Conservation (phyloP, 495 filamentous ascomycete species). For the Durotheca rogersii region DNA sequence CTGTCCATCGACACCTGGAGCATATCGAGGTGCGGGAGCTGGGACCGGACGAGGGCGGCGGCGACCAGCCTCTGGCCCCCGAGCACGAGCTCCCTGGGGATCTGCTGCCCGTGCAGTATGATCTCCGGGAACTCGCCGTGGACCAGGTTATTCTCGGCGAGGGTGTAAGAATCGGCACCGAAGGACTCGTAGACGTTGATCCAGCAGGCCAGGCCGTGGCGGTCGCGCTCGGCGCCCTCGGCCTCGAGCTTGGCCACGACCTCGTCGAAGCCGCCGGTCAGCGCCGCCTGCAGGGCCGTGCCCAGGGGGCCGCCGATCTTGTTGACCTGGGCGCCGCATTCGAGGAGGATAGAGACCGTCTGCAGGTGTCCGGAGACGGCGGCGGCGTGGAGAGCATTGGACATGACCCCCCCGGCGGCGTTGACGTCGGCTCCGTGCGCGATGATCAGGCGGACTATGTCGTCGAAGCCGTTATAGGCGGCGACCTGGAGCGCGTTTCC, state of each 20-base stretch:
- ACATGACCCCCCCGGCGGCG: background rate
- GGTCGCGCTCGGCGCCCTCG: background rate
- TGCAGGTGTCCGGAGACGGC: background rate
- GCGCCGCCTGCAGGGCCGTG: background rate
- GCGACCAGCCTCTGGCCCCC: background rate
- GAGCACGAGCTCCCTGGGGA: background rate
- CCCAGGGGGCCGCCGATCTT: background rate
- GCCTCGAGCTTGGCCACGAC: background rate
- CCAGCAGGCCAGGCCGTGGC: background rate
- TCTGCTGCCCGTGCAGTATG: background rate
- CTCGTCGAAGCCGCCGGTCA: background rate
- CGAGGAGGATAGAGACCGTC: background rate
- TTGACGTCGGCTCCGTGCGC: conserved; percentile 27
- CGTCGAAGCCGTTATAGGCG: conserved; percentile 22
- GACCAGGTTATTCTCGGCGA: background rate
- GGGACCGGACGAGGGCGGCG: background rate
- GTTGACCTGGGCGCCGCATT: background rate
- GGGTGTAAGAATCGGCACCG: background rate
- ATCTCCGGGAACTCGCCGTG: background rate
- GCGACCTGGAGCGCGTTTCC: conserved; percentile 32
- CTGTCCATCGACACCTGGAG: background rate
- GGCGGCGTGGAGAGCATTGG: background rate
- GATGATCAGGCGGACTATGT: conserved; percentile 25
- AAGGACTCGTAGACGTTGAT: background rate
- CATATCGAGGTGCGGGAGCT: background rate